phyloP scores from a whole-genome alignment of 257 asterid species.

The Vinca minor region DNA sequence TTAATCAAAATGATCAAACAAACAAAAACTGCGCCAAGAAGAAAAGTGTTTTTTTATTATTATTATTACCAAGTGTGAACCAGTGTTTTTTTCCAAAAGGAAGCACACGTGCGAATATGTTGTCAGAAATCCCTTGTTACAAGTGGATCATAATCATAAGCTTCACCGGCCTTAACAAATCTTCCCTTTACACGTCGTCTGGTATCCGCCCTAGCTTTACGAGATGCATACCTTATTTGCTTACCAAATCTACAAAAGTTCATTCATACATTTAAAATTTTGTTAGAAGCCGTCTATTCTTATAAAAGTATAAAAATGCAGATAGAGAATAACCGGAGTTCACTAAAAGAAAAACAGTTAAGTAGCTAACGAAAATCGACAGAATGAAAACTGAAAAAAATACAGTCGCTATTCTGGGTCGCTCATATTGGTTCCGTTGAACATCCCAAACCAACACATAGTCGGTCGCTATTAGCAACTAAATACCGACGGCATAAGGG shows the following conservation, averaged over 20 bases:
- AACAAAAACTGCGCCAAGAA: background rate
- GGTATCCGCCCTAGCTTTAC: constrained; percentile 89
- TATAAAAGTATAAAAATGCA: background rate
- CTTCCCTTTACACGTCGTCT: constrained; percentile 87
- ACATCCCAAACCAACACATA: too few relatives aligned
- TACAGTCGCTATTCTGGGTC: too few relatives aligned
- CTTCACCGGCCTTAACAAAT: constrained; percentile 80
- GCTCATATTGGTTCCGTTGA: too few relatives aligned
- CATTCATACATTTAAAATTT: constrained; percentile 4
- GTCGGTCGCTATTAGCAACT: too few relatives aligned
- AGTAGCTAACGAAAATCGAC: too few relatives aligned
- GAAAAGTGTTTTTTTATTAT: background rate
- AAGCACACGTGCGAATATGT: background rate
- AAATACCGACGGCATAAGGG: too few relatives aligned
- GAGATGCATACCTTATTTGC: constrained; percentile 83
- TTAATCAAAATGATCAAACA: background rate
- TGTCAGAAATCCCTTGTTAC: constrained; percentile 30
- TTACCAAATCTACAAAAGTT: constrained; percentile 64
- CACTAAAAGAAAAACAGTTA: background rate
- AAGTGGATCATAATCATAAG: constrained; percentile 44
- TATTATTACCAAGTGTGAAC: too few relatives aligned
- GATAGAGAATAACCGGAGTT: background rate
- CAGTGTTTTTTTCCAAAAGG: background rate
- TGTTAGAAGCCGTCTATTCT: background rate
- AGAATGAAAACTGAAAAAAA: too few relatives aligned